phyloP scores from a whole-genome alignment of 164 flowering plant species.

The Warburgia ugandensis region DNA sequence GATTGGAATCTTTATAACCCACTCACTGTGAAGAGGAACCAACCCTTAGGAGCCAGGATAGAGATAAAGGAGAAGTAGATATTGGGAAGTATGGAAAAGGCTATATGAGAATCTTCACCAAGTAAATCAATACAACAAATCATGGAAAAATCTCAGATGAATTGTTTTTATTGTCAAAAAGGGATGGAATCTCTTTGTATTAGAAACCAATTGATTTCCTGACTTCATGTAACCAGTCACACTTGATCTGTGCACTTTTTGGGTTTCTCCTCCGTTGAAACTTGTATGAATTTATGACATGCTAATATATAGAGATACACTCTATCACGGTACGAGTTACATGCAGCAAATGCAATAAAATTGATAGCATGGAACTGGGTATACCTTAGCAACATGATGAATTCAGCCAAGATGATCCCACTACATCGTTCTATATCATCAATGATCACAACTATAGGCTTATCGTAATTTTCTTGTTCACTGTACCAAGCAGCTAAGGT shows the following conservation, averaged over 20 bases:
- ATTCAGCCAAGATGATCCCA: constrained; percentile 64
- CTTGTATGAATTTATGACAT: no score
- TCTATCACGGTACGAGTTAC: not conserved
- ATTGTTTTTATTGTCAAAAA: not conserved
- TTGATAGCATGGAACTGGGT: not conserved
- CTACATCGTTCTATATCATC: constrained; percentile 78
- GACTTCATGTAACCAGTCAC: no score
- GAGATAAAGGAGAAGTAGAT: no score
- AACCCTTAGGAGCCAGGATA: constrained; percentile 3
- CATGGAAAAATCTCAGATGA: not conserved
- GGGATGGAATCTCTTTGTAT: no score
- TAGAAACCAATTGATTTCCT: no score
- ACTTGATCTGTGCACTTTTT: no score
- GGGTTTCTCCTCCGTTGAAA: no score
- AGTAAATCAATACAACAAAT: not conserved
- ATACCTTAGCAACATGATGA: constrained; percentile 73
- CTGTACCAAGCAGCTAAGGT: constrained; percentile 77
- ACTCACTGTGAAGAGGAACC: constrained; percentile 43
- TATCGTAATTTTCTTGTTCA: constrained; percentile 39
- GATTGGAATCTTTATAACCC: constrained; percentile 74
- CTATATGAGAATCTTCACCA: no score
- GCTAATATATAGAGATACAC: no score
- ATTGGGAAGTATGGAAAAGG: no score
- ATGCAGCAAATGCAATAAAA: not conserved
- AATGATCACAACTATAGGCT: constrained; percentile 64